phyloP scores from a whole-genome alignment of 2,329 filamentous ascomycete genomes.

The Aspergillus tubingensis region DNA sequence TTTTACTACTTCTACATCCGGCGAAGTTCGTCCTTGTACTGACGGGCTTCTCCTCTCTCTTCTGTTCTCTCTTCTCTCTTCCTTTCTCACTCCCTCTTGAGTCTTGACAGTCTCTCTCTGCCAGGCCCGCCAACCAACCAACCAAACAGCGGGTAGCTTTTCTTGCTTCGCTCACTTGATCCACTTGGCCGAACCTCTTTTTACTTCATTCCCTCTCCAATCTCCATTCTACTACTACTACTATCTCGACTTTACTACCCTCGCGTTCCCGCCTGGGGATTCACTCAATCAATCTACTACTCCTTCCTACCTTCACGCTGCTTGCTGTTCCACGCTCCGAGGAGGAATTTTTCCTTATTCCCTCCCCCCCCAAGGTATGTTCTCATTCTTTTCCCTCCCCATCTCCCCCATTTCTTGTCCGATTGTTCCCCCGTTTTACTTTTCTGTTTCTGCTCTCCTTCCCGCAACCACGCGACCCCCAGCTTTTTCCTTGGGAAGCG shows the following conservation, averaged over 20 bases:
- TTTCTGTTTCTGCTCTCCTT: slow-evolving; percentile 14
- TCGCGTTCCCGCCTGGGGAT: neutral
- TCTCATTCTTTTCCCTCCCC: slow-evolving; percentile 8
- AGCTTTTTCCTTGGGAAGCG: neutral
- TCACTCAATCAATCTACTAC: neutral
- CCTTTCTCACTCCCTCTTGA: neutral
- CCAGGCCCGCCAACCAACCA: neutral
- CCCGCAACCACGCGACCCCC: slow-evolving; percentile 8
- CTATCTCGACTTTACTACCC: neutral
- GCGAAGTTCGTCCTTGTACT: neutral
- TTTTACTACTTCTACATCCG: neutral
- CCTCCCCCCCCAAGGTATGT: neutral
- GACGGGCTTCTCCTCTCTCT: too few relatives aligned
- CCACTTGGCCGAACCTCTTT: slow-evolving; percentile 24
- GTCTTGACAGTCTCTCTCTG: too few relatives aligned
- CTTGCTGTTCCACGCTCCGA: too few relatives aligned
- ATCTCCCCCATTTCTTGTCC: slow-evolving; percentile 6
- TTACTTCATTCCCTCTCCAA: slow-evolving; percentile 10
- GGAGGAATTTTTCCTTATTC: neutral
- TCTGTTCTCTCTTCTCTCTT: too few relatives aligned
- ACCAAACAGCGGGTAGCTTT: slow-evolving; percentile 4
- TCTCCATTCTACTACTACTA: neutral
- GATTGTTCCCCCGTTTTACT: neutral
- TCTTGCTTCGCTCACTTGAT: slow-evolving; percentile 14
- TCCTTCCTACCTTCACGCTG: too few relatives aligned